Evolutionary conservation across 495 filamentous ascomycete genomes (phyloP), one percentile per base, ranked within the genome.

Genomic region (Penicillium parvum): DNA sequence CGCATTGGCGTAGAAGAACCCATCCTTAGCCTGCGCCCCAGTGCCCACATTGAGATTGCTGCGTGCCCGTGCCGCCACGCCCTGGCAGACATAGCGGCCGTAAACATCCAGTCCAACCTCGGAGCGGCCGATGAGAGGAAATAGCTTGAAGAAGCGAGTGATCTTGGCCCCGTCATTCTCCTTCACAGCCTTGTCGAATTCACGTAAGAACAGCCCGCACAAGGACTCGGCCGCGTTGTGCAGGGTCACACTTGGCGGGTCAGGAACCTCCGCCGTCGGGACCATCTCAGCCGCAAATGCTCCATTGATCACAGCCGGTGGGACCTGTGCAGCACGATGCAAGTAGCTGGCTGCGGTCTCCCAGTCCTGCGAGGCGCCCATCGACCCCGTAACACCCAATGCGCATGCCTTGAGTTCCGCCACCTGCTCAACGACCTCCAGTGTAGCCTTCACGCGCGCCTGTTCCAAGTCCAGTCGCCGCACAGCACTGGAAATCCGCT

Each of bases 341-440:
- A 97, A 74, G 61, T 96, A 97, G 23, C 77, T 84, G 27, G 92
- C 92, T 3, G 92, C 92, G 1, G 84, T 91, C 68, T 98, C 92
- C 94, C 94, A 98, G 65, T 97, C 94, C 64, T 98, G 92, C 27
- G 94, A 85, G 2, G 89, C 92, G 9, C 92, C 94, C 92, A 98
- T 97, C 28, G 86, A 90, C 12, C 88, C 90, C 10, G 87, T 81
- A 18, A 97, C 90, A n/a, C 92, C 94, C 14, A 96, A 78, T 28
- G 97, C 87, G 57, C 92, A 98, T 5, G 90, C 81, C 63, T 96
- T 96, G 34, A 98, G 83, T 68, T 98, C 92, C 6, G 87, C 83
- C 4, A 98, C 94, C 61, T 95, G 90, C 57, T 96, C 91, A 3
- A 97, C 92, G 16, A 98, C 90, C 25, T 83, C 81, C 35, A 98